Evolutionary conservation across 2,329 filamentous ascomycete species (phyloP), one percentile per base, ranked within the genome.

Genomic region (Cyphellophora attinorum): DNA sequence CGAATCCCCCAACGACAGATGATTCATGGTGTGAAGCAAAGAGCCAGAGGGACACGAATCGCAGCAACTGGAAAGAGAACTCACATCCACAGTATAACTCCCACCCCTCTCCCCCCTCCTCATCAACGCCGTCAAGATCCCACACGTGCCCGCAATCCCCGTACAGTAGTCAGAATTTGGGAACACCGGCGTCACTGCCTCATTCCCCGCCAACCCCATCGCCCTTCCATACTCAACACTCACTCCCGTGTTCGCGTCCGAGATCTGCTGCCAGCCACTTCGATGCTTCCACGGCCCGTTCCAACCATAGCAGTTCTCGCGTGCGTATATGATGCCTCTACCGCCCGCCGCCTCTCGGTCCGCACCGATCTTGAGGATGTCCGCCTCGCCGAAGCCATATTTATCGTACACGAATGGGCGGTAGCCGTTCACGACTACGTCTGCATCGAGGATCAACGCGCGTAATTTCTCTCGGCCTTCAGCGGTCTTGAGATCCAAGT

Each of bases 101-200:
- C 40, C 40, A 11, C 79, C 79, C 8, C 58, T 53, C 5, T 66
- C 74, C 0, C 77, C 71, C 19, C 79, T 67, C 45, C 70, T 67
- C 45, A 74, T 74, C 5, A 84, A 63, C 1, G 76, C 79, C 0
- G 67, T 66, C 18, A 84, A 54, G 0, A 76, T 77, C 3, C 77
- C 74, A 44, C 81, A 75, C 27, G 76, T 75, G 3, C 79, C 79
- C 60, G 82, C 76, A 49, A 76, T 81, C 18, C 79, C 80, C 1
- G 79, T 83, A 14, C 77, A 78, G 47, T 83, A 83, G 57, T 72
- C 56, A 55, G 62, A 62, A 51, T 72, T 71, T 3, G 68, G 68
- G 44, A 72, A 71, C 1, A 60, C 60, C 4, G 61, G 60, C 1
- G 62, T 57, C 5, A 61, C 51, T 2, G 61, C 58, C 13, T 44